Percentiles rank a stretch among this genome's conserved stretches.
Conservation (phyloP, 2,329 filamentous ascomycete species). For the Aureobasidium sp. region DNA sequence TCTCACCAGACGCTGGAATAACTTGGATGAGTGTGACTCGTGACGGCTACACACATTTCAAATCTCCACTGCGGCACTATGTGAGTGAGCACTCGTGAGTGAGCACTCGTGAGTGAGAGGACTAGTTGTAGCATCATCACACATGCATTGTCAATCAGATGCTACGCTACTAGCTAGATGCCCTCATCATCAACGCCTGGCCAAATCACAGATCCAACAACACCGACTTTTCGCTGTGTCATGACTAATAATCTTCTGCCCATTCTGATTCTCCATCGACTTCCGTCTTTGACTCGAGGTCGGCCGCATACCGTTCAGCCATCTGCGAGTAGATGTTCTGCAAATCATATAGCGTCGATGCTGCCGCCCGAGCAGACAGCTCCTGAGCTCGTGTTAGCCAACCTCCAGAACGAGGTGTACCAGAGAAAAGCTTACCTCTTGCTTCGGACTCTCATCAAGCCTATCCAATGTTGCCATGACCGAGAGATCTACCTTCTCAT, state of each 20-base stretch:
- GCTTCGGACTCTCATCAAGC: background rate
- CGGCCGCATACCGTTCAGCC: background rate
- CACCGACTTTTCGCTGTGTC: background rate
- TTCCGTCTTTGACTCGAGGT: background rate
- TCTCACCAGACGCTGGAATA: too few species aligned
- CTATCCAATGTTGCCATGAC: background rate
- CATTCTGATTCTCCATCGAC: background rate
- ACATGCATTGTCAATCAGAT: background rate
- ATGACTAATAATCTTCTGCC: background rate
- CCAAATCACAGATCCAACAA: background rate
- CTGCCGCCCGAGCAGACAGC: background rate
- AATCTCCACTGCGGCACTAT: fast-evolving
- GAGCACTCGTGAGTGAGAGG: background rate
- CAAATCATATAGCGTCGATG: background rate
- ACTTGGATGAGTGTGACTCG: background rate
- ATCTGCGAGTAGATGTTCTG: background rate
- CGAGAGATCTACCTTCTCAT: background rate
- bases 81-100: background rate
- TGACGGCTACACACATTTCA: background rate
- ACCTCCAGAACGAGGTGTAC: too few species aligned
- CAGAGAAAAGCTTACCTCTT: background rate
- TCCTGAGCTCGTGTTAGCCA: background rate
- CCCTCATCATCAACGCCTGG: background rate
- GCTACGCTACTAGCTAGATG: background rate
- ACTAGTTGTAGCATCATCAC: background rate